Percentiles rank a stretch among this genome's conserved stretches.
These are phyloP conservation scores for Astrephomene gubernaculifera DNA, from an alignment of 139 green algal genomes.

Conservation along the genomic window DNA sequence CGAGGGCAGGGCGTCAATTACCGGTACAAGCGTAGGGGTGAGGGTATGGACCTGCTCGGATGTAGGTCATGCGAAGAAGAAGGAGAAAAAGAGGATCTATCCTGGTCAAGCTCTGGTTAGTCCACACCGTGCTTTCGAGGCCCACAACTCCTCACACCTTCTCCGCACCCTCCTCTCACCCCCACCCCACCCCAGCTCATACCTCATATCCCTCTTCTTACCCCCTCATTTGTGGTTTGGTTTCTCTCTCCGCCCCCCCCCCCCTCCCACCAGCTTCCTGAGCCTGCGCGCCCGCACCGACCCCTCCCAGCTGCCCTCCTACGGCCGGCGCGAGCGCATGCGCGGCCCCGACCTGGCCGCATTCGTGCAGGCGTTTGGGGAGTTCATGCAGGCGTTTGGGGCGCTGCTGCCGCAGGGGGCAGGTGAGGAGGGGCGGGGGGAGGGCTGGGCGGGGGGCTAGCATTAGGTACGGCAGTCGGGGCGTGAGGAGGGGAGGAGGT, in stretches of 20 bases:
- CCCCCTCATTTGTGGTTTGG: not conserved
- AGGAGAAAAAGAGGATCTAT: no score
- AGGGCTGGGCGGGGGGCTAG: not conserved
- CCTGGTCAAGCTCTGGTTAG: not conserved
- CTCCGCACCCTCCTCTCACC: not conserved
- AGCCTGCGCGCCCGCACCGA: not conserved
- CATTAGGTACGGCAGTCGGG: not conserved
- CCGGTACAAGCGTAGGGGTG: no score
- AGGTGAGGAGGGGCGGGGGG: not conserved
- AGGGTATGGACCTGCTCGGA: no score
- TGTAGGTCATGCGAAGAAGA: no score
- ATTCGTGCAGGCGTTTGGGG: conserved; percentile 9
- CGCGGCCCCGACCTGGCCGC: not conserved
- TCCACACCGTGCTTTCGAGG: not conserved
- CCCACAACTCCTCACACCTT: not conserved
- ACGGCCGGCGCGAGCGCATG: conserved; percentile 10
- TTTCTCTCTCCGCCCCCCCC: not conserved
- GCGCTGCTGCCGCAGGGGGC: not conserved
- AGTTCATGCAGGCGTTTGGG: conserved; percentile 10
- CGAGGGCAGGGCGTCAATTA: no score
- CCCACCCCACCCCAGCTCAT: no score
- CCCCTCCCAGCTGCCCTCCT: not conserved
- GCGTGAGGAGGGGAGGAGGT: not conserved
- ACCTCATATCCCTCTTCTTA: not conserved
- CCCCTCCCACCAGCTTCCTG: not conserved